phyloP scores from a whole-genome alignment of 2,329 filamentous ascomycete genomes.

The Xylariaceae sp. region DNA sequence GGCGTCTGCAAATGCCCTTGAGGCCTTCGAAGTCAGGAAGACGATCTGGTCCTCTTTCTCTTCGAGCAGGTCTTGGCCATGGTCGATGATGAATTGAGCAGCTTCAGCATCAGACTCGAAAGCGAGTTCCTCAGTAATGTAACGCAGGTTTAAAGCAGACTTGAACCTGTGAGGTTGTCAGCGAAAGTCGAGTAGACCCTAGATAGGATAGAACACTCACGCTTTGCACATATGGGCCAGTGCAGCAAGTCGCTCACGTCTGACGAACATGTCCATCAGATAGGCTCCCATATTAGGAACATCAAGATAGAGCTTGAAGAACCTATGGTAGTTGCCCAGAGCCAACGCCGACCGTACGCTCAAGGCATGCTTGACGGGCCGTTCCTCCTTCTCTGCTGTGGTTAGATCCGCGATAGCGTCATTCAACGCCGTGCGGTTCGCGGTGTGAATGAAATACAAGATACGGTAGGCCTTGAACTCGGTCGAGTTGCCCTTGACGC shows the following conservation, averaged over 20 bases:
- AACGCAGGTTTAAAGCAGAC: conserved; percentile 78
- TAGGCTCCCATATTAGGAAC: conserved; percentile 97
- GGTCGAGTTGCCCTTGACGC: conserved; percentile 79
- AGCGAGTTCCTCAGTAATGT: conserved; percentile 90
- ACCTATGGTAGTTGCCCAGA: conserved; percentile 92
- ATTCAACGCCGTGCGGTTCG: conserved; percentile 96
- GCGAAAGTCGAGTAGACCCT: conserved; percentile 18
- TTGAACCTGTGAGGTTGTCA: conserved; percentile 69
- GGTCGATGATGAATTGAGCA: conserved; percentile 79
- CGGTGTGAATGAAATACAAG: conserved; percentile 97
- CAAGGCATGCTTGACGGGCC: conserved; percentile 81
- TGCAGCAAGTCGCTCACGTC: conserved; percentile 83
- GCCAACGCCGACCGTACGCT: conserved; percentile 86
- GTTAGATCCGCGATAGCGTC: conserved; percentile 99
- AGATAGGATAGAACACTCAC: conserved; percentile 49
- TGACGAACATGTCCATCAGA: conserved; percentile 98
- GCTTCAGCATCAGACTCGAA: conserved; percentile 91
- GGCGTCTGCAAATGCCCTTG: conserved; percentile 63
- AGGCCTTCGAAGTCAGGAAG: conserved; percentile 68
- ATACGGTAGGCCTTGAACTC: conserved; percentile 99
- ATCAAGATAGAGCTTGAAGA: conserved; percentile 92
- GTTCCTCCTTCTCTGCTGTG: conserved; percentile 83
- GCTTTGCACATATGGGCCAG: conserved; percentile 89
- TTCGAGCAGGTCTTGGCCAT: conserved; percentile 68
- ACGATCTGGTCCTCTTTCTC: conserved; percentile 67